Evolutionary conservation across 2,329 filamentous ascomycete genomes (phyloP).

Genomic region (Madurella mycetomatis): DNA sequence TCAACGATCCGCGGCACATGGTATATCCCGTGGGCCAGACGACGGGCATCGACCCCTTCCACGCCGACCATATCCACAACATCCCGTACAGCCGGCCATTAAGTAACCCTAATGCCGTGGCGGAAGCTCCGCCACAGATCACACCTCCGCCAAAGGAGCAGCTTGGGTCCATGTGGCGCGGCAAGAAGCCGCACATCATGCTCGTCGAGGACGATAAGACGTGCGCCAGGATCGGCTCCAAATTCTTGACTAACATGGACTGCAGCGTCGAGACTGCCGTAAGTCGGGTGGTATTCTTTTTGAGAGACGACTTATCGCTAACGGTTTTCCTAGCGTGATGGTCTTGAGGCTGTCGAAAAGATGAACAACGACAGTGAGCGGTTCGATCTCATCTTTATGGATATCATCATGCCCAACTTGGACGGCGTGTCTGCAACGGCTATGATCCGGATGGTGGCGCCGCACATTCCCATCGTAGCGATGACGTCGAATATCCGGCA

Average conservation of each 20-base stretch:
- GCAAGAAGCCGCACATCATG: conserved; percentile 70
- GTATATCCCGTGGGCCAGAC: conserved; percentile 90
- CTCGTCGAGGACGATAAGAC: conserved; percentile 80
- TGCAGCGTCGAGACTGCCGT: conserved; percentile 66
- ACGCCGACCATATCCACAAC: conserved; percentile 89
- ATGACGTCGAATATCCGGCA: conserved; percentile 99
- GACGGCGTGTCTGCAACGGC: conserved; percentile 94
- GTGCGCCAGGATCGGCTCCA: conserved; percentile 63
- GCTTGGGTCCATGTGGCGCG: conserved; percentile 51
- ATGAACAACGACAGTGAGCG: conserved; percentile 52
- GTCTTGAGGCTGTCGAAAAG: conserved; percentile 85
- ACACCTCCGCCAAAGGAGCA: conserved; percentile 34
- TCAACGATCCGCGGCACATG: conserved; percentile 58
- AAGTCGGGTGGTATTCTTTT: conserved; percentile 31
- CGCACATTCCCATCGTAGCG: conserved; percentile 82
- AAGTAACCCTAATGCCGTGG: conserved; percentile 47
- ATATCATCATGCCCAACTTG: conserved; percentile 95
- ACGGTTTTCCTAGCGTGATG: conserved; percentile 59
- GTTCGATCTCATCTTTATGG: conserved; percentile 74
- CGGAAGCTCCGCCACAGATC: conserved; percentile 38
- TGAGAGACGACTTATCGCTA: neutral
- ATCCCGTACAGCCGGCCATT: conserved; percentile 79
- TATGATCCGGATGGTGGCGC: conserved; percentile 82
- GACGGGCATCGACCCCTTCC: conserved; percentile 91
- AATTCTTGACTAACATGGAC: conserved; percentile 61